Conservation (phyloP, 2,329 filamentous ascomycete genomes). For the Phaeoacremonium minimum region DNA sequence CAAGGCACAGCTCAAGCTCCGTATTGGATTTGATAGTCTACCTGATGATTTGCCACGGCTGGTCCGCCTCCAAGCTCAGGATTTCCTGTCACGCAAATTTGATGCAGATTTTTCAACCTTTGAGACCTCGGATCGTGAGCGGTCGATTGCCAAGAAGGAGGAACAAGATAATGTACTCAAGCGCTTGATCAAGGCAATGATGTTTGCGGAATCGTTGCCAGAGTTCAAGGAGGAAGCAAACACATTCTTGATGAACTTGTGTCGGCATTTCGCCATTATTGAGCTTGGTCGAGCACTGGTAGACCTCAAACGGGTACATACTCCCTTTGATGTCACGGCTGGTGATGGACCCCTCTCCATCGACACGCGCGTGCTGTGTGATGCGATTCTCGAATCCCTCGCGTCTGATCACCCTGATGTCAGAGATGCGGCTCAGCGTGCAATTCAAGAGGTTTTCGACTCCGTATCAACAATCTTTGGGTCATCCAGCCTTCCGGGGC, state of each 20-base stretch:
- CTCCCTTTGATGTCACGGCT: constrained; percentile 76
- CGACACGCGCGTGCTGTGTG: constrained; percentile 80
- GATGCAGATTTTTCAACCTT: constrained; percentile 68
- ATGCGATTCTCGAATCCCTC: constrained; percentile 85
- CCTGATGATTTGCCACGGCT: constrained; percentile 85
- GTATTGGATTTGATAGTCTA: constrained; percentile 80
- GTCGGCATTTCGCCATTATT: constrained; percentile 84
- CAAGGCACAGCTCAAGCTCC: constrained; percentile 82
- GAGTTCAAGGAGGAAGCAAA: constrained; percentile 75
- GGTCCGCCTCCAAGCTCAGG: constrained; percentile 84
- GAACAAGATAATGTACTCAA: constrained; percentile 79
- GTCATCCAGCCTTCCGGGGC: constrained; percentile 63
- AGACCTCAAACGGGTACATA: constrained; percentile 69
- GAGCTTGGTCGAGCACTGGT: constrained; percentile 85
- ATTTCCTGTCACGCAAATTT: constrained; percentile 69
- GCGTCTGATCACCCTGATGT: constrained; percentile 79
- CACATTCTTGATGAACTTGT: constrained; percentile 73
- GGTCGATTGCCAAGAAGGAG: constrained; percentile 82
- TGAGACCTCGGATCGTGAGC: constrained; percentile 71
- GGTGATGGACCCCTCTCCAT: constrained; percentile 86
- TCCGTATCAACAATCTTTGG: constrained; percentile 77
- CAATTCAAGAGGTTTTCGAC: constrained; percentile 74
- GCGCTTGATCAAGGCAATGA: constrained; percentile 82
- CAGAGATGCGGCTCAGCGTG: constrained; percentile 75
- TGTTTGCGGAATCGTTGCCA: constrained; percentile 78